phyloP scores from a whole-genome alignment of 2,329 filamentous ascomycete genomes.

The Pseudogymnoascus sp. region DNA sequence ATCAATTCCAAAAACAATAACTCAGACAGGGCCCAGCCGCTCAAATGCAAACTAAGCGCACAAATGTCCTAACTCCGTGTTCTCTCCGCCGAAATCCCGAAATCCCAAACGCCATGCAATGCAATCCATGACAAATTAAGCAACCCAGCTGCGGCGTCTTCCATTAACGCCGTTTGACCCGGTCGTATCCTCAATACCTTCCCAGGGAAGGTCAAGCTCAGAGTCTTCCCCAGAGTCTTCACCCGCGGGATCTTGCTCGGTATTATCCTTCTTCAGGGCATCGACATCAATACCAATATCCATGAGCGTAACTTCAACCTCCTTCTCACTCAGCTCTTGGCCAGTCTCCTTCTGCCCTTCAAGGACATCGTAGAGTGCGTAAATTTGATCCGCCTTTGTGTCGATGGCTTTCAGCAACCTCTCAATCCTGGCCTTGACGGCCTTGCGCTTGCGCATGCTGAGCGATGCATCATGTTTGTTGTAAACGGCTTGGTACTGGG shows the following conservation, averaged over 20 bases:
- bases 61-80: neutral
- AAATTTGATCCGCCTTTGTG: conserved; percentile 70
- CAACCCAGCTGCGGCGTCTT: neutral
- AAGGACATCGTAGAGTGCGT: conserved; percentile 73
- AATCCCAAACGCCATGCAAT: conserved; percentile 1
- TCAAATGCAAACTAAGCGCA: conserved; percentile 2
- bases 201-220: conserved; percentile 18
- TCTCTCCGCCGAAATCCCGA: neutral
- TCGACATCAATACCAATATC: conserved; percentile 32
- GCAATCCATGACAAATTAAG: neutral
- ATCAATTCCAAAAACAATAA: neutral
- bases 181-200: conserved; percentile 18
- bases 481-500: conserved; percentile 52
- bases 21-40: neutral
- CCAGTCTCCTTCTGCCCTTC: conserved; percentile 66
- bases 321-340: conserved; percentile 52
- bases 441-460: conserved; percentile 55
- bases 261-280: neutral
- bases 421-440: conserved; percentile 52
- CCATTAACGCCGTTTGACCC: conserved; percentile 1
- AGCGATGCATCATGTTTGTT: conserved; percentile 58
- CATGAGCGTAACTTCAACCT: conserved; percentile 55
- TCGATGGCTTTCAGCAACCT: conserved; percentile 56
- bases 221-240: conserved; percentile 10
- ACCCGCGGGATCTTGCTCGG: neutral